Evolutionary conservation across 179 eudicot species (phyloP), one percentile per base, ranked within the genome.

Genomic region (Spergularia azorica): DNA sequence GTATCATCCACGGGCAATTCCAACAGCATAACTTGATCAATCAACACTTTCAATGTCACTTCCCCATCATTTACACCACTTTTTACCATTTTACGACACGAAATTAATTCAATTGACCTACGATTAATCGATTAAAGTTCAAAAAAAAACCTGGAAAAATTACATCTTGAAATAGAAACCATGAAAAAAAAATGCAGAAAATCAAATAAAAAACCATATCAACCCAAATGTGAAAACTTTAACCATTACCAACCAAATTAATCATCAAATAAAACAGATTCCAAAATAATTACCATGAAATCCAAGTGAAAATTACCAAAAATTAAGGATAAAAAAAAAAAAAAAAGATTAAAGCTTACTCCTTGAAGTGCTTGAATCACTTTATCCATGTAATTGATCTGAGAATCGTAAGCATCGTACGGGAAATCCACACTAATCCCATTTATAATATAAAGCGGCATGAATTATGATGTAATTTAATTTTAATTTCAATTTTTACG

Each of bases 361-460:
- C 86, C 81, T 86, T 93, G 98, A 9, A 95, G 97, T 60, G 98
- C 87, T 83, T 95, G 91, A 52, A 95, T 95, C 54, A 95, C 98
- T 90, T 93, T 95, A 66, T 90, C 90, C 98, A 95, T 95, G 86
- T 95, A 95, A 21, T 75, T 87, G 55, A 95, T 85, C 92, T 95
- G 98, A 81, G 93, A 91, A 80, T 93, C 97, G 82, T 95, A 95
- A 0, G 98, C 98, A 73, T 91, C 89, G 82, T 68, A 95, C 0
- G 98, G 98, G 68, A 95, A 95, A 82, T 95, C 98, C 2, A 95
- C 95, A 56, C 84, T 76, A 72, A 95, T 83, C 65, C 98, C 98
- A 77, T 95, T 90, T 54, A 95, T 84, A 41, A 60, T 91, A 93
- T 95, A 95, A 4, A 75, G 85, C 75, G 97, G 97, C 98, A 95